These are phyloP conservation scores for Sporothrix protearum DNA, from an alignment of 2,329 filamentous ascomycete genomes.

Conservation along the genomic window DNA sequence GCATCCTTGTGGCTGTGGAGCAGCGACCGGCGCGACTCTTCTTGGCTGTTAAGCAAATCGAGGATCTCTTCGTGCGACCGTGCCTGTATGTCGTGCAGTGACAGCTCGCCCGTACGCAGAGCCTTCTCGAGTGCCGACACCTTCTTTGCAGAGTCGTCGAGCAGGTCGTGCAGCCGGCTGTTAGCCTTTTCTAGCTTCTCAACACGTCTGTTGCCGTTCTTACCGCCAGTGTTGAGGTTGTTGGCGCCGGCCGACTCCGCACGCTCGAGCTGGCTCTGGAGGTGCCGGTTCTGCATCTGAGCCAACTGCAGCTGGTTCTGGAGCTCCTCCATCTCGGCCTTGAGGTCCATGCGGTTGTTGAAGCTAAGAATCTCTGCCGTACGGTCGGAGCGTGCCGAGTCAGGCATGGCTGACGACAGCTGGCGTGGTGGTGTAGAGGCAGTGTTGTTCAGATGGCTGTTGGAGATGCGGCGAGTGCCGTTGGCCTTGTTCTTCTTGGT, in stretches of 20 bases:
- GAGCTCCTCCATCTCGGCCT: slow-evolving; percentile 83
- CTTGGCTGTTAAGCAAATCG: slow-evolving; percentile 87
- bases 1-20: slow-evolving; percentile 82
- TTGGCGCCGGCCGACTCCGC: slow-evolving; percentile 59
- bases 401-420: slow-evolving; percentile 58
- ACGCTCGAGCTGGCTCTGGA: slow-evolving; percentile 81
- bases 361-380: slow-evolving; percentile 80
- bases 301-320: slow-evolving; percentile 92
- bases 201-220: slow-evolving; percentile 50
- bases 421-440: slow-evolving; percentile 65
- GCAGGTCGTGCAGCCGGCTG: slow-evolving; percentile 84
- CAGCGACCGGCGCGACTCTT: slow-evolving; percentile 78
- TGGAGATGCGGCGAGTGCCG: slow-evolving; percentile 59
- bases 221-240: neutral
- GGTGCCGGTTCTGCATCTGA: slow-evolving; percentile 91
- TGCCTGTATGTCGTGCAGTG: slow-evolving; percentile 84
- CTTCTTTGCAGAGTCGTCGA: slow-evolving; percentile 91
- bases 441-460: slow-evolving; percentile 40
- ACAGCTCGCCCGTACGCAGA: slow-evolving; percentile 81
- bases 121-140: slow-evolving; percentile 84
- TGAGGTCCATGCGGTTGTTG: slow-evolving; percentile 86
- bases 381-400: slow-evolving; percentile 79
- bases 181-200: slow-evolving; percentile 93
- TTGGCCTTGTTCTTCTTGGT: slow-evolving; percentile 59
- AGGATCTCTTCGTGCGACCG: slow-evolving; percentile 93